These are phyloP conservation scores for Ampelomyces quisqualis DNA, from an alignment of 2,329 filamentous ascomycete genomes.

Conservation along the genomic window DNA sequence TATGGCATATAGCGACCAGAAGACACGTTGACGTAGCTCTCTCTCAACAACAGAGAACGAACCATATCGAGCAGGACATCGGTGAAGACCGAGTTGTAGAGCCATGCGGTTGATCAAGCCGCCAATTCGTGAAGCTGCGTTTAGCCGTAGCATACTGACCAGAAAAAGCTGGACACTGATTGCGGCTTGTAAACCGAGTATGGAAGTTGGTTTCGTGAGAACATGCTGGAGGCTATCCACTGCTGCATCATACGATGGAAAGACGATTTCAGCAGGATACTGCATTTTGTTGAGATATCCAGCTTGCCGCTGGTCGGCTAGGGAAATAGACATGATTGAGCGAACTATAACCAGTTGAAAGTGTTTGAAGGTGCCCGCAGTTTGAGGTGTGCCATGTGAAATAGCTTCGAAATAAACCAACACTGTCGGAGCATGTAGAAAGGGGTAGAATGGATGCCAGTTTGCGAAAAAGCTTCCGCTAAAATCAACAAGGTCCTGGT, in stretches of 20 bases:
- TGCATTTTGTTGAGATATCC: conserved; percentile 16
- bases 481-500: conserved; percentile 54
- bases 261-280: conserved; percentile 50
- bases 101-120: conserved; percentile 58
- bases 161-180: conserved; percentile 58
- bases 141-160: conserved; percentile 57
- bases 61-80: conserved; percentile 56
- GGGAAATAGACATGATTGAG: conserved; percentile 56
- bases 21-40: conserved; percentile 54
- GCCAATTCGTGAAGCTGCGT: conserved; percentile 58
- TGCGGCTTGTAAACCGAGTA: conserved; percentile 51
- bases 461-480: conserved; percentile 57
- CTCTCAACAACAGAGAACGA: conserved; percentile 53
- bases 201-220: conserved; percentile 51
- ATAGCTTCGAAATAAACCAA: conserved; percentile 51
- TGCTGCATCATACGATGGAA: conserved; percentile 53
- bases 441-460: conserved; percentile 61
- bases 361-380: conserved; percentile 19
- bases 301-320: conserved; percentile 55
- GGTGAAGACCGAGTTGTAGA: conserved; percentile 60
- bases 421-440: conserved; percentile 56
- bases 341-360: conserved; percentile 50
- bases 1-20: conserved; percentile 59
- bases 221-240: conserved; percentile 53
- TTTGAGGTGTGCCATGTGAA: conserved; percentile 36